Base-by-base conservation (phyloP, 441 rosid genomes). In the Syzygium syzygioides region DNA sequence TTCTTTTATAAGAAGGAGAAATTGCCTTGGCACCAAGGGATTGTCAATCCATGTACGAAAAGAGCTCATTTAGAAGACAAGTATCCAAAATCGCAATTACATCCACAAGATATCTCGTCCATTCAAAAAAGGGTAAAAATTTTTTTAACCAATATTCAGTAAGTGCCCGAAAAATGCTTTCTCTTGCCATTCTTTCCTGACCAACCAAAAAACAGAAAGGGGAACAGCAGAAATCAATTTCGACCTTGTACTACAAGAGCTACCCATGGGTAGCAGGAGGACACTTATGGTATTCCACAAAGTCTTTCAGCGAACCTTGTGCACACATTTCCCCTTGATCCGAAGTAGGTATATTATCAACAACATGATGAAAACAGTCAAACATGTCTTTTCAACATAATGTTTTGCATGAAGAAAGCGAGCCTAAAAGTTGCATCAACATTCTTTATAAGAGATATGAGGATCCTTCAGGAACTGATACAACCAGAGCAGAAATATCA, bases 111-210 rank as follows among this genome's bases (percentile, higher is more conserved):
- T 17, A 41, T 20, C 52, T 20, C 83, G 41, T 76, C 83, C 48
- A 25, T 20, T 71, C n/a, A 76, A 41, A 76, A 68, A 76, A 23
- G 83, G 83, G n/a, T 17, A 41, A 23, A 76, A 41, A 3, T 41
- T 76, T 76, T 76, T 37, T 45, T 20, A 86, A 13, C 88, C 88
- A 88, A 91, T 85, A 45, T 89, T 86, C 62, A 53, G 34, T 57
- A 55, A 91, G 87, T 86, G 91, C 83, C 79, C 6, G 6, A 1
- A 71, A 68, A 20, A 68, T 25, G 4, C 26, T 20, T 71, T 6
- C 19, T 71, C 23, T 2, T 18, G 60, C 83, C 17, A 19, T 34
- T 71, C 80, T 37, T 37, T 76, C 83, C 52, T 23, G 83, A 76
- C 83, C 52, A 76, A 76, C 83, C n/a, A 0, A 76, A 76, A 71